Base-by-base conservation (phyloP, 2,329 filamentous ascomycete species). In the Metarhizium guizhouense region DNA sequence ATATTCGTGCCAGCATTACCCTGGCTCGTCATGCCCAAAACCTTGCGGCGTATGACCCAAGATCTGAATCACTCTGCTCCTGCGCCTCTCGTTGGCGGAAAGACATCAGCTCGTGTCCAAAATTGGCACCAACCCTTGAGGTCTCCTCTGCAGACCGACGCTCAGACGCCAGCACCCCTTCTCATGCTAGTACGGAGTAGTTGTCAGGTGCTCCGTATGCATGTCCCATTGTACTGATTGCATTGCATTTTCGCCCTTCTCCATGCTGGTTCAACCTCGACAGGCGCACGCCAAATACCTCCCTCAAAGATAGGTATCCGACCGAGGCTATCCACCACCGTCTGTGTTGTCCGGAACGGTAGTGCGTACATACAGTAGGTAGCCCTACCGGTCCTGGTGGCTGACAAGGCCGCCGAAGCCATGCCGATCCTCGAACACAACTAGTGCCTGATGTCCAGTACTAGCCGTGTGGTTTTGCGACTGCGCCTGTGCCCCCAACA, bases 91-190 rank as follows among this genome's bases (percentile, higher is more conserved):
- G 58, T 59, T 65, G 63, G 63, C 45, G 60, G 56, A 60, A 59
- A 60, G 54, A 20, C 25, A 53, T 57, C 62, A 64, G 51, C 65
- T 69, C 67, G 66, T 69, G 66, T 69, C 64, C 67, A 52, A 60
- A 68, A 67, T 64, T 65, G 67, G 65, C 54, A 60, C 56, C 58
- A 18, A 25, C 32, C 10, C 32, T 34, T 3, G 32, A 34, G 32
- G 10, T 34, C 25, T 25, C 32, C 32, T 34, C 32, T 34, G 32
- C 32, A 34, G 25, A 25, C 14, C 42, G 40, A 30, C 36, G 13
- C 38, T 11, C 14, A 36, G 36, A 43, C 38, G 51, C 51, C 51
- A 20, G 42, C 10, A 20, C 40, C 42, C 42, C 42, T 45, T 45
- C 6, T 45, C 38, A 13, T 16, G 32, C 32, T 34, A 34, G 7